Conservation (phyloP, 805 yeast species). For the Schizosaccharomyces cryophilus region DNA sequence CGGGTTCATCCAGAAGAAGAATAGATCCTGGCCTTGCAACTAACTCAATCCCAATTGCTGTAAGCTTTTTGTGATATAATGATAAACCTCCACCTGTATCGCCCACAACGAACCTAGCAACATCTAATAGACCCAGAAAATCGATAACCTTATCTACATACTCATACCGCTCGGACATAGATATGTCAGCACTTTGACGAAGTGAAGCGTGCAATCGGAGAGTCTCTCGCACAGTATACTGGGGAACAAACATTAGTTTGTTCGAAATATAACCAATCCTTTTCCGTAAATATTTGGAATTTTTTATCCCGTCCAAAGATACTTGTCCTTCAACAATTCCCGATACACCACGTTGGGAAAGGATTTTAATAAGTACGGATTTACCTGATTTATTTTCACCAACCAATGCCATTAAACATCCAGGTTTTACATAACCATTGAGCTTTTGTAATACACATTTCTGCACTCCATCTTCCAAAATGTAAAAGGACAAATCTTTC, state of each 20-base stretch:
- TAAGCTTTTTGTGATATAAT: constrained; percentile 37
- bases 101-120: constrained; percentile 54
- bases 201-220: constrained; percentile 38
- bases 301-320: constrained; percentile 36
- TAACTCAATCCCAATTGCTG: constrained; percentile 41
- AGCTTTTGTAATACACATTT: constrained; percentile 38
- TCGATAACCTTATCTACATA: constrained; percentile 43
- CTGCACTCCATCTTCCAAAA: constrained; percentile 34
- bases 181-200: constrained; percentile 33
- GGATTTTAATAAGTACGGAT: constrained; percentile 45
- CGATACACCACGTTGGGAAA: constrained; percentile 43
- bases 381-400: constrained; percentile 69
- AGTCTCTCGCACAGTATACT: constrained; percentile 52
- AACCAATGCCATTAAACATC: constrained; percentile 56
- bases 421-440: constrained; percentile 68
- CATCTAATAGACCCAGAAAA: constrained; percentile 35
- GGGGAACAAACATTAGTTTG: constrained; percentile 43
- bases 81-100: constrained; percentile 46
- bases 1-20: constrained; percentile 85
- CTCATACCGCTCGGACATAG: constrained; percentile 31
- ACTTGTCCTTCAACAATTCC: constrained; percentile 50
- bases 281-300: constrained; percentile 38
- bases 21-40: constrained; percentile 47
- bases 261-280: constrained; percentile 55
- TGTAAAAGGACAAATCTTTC: constrained; percentile 50